Base-by-base conservation (phyloP, 768 basidiomycete genomes). In the Amanita inopinata region DNA sequence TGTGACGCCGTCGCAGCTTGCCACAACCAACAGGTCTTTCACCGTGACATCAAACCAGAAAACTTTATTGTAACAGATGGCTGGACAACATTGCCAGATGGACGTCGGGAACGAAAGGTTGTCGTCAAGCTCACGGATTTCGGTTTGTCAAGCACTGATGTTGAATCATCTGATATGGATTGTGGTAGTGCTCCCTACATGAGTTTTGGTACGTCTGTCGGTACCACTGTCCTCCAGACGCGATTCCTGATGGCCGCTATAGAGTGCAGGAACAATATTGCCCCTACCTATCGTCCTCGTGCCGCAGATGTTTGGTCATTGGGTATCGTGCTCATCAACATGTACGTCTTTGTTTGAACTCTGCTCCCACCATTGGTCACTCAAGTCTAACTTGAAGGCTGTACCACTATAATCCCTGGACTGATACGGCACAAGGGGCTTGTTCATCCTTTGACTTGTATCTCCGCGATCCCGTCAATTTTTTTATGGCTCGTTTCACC, bases 231-330 rank as follows among this genome's bases (percentile, higher is more conserved):
- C 19, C 15, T 24, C 35, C 32, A 23, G 25, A 46, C 41, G 22
- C 45, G 17, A 40, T 49, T 43, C 46, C 48, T 53, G 45, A 50
- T 20, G 40, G 46, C 39, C 37, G 44, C 30, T 53, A 40, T 54
- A 91, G 94, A 98, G 70, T 98, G 96, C 66, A 83, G 94, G 60
- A 98, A 98, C 70, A 96, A 97, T 62, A 73, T 92, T 51, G 87
- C 85, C 20, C 93, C 96, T 49, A 87, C 85, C 38, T 99, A 99
- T 69, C 76, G 77, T 50, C 92, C 94, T 48, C 85, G 84, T 53
- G 87, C 88, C 45, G 96, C 96, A 48, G 94, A 99, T 64, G 91
- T 99, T 41, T 99, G 91, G 94, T 97, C 94, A 18, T 74, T 99
- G 53, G 94, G 94, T 49, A 96, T 99, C 59, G 96, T 99, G 51